These are phyloP conservation scores for Xylogone sp. DNA, from an alignment of 2,329 filamentous ascomycete species.

Conservation along the genomic window DNA sequence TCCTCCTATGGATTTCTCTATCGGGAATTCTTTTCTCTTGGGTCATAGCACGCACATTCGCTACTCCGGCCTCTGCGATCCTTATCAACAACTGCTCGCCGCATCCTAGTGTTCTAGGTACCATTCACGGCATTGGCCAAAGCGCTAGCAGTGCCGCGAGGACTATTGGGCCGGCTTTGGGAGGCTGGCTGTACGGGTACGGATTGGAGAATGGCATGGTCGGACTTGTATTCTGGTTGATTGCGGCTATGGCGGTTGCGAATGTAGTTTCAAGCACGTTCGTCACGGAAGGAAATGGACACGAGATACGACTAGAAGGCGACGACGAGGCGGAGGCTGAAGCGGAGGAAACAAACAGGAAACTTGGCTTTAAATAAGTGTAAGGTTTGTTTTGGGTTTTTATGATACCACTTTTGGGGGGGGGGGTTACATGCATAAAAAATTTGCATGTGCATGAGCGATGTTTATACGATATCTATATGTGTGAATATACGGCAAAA, in stretches of 20 bases:
- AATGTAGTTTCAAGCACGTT: conserved; percentile 44
- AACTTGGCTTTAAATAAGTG: background rate
- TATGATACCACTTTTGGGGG: no score
- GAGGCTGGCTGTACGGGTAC: conserved; percentile 57
- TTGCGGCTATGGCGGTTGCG: conserved; percentile 52
- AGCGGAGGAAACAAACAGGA: conserved; percentile 7
- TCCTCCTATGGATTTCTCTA: conserved; percentile 12
- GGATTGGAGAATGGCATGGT: conserved; percentile 55
- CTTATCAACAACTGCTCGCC: conserved; percentile 60
- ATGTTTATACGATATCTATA: no score
- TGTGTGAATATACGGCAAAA: no score
- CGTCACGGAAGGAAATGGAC: conserved; percentile 58
- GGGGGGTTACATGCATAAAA: no score
- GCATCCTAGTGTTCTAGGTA: conserved; percentile 53
- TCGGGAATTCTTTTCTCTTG: conserved; percentile 52
- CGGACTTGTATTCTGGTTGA: conserved; percentile 36
- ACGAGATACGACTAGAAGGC: conserved; percentile 61
- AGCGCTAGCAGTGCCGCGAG: conserved; percentile 54
- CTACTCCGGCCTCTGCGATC: conserved; percentile 54
- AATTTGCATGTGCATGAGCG: no score
- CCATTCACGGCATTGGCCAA: conserved; percentile 54
- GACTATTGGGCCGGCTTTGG: conserved; percentile 56
- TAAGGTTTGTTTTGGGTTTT: no score
- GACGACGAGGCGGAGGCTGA: conserved; percentile 45
- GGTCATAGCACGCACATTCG: conserved; percentile 70